Evolutionary conservation across 371 early-diverging fungal genomes (phyloP), one percentile per base, ranked within the genome.

Genomic region (Syncephalastrum racemosum): DNA sequence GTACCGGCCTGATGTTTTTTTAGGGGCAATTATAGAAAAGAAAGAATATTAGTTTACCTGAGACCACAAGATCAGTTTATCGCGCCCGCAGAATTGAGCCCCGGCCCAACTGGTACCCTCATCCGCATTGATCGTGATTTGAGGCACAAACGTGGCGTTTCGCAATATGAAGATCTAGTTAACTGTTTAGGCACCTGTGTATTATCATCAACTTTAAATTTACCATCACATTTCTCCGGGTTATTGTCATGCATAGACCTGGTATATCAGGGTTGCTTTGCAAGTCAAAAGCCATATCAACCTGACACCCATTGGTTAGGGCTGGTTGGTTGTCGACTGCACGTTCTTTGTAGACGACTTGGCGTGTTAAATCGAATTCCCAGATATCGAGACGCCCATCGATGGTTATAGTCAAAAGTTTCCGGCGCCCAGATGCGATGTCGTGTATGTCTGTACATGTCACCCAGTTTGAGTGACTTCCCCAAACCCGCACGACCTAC

Each of bases 401-500:
- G 39, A 77, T 72, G 3, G 76, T 75, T 2, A 69, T 49, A 3
- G 80, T 77, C 31, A 79, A 46, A 3, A 80, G 56, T 41, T 69
- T 56, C 18, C 60, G 49, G 5, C 64, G 48, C 12, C 59, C 31
- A 18, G 55, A 47, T 43, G 46, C 75, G 72, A 22, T 24, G 46
- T 78, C 80, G 59, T 73, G 79, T 18, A 86, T 68, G 23, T 73
- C 71, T 12, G 86, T 77, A 56, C 84, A 86, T 22, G 71, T 64
- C 5, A 84, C 81, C 88, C 88, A 89, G 46, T 85, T 81, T 31
- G 75, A 59, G 58, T 86, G 86, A 1, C 86, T 82, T 31, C 81
- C 84, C 86, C 86, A 86, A 12, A 86, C 81, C 39, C 86, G 62
- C n/a, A 86, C 76, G 13, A 84, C 71, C 75, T 85, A 24, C 58